Evolutionary conservation across 305 asterid species (phyloP).

Genomic region (Fraxinus ornus): DNA sequence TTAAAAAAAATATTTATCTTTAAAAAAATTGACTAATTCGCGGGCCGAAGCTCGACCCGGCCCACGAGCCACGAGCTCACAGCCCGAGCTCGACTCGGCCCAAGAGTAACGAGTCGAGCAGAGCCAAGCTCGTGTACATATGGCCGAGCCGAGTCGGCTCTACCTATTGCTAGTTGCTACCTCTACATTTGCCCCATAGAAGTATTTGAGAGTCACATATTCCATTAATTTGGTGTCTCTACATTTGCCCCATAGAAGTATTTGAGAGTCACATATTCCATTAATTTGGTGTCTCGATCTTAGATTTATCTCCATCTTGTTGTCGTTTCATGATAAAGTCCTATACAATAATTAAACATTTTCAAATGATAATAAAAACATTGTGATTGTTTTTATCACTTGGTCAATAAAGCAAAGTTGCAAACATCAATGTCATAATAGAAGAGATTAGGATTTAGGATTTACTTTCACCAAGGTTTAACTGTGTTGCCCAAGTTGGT

Average conservation of each 20-base stretch:
- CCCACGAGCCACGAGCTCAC: too few species aligned
- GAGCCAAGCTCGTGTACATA: too few species aligned
- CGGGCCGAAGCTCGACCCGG: too few species aligned
- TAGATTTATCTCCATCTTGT: background rate
- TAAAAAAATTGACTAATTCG: too few species aligned
- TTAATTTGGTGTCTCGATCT: background rate
- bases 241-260: background rate
- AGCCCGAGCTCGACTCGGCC: too few species aligned
- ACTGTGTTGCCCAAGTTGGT: background rate
- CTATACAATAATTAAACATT: background rate
- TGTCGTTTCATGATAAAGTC: background rate
- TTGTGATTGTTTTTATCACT: background rate
- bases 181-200: too few species aligned
- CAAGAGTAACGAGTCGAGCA: too few species aligned
- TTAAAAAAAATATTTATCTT: too few species aligned
- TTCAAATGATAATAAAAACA: background rate
- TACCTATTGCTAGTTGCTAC: too few species aligned
- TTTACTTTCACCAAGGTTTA: background rate
- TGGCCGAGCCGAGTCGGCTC: too few species aligned
- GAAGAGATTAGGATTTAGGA: background rate
- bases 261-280: background rate
- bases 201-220: too few species aligned
- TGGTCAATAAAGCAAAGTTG: constrained; percentile 7
- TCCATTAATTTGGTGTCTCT: too few species aligned
- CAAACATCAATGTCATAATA: background rate